Percentiles rank a stretch among this genome's conserved stretches.
phyloP scores from a whole-genome alignment of 139 green algal genomes.

The Chlorella sp. region DNA sequence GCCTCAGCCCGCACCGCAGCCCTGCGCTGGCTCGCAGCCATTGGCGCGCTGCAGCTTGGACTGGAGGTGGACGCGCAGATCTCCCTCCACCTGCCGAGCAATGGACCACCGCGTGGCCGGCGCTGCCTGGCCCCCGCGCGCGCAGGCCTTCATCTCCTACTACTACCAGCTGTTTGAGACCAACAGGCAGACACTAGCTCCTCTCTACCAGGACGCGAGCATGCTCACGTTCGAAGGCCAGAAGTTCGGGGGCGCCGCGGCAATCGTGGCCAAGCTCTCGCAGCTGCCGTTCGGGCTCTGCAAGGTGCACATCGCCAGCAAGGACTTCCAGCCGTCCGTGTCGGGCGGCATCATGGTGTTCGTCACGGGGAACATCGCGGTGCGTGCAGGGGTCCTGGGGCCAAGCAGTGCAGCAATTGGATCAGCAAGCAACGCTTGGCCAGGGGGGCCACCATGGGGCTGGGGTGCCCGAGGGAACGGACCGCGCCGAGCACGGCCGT shows the following conservation, averaged over 20 bases:
- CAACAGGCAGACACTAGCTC: slow-evolving; percentile 59
- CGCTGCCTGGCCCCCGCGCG: no score
- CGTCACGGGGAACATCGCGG: slow-evolving; percentile 77
- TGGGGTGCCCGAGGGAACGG: no score
- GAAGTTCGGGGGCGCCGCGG: slow-evolving; percentile 62
- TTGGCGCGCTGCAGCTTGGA: no score
- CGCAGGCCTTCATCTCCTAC: slow-evolving; percentile 81
- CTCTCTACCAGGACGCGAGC: slow-evolving; percentile 78
- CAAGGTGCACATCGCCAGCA: slow-evolving; percentile 61
- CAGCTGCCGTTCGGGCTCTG: slow-evolving; percentile 73
- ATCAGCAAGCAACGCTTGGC: no score
- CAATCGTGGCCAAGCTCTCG: slow-evolving; percentile 70
- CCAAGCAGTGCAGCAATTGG: no score
- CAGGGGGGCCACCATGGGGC: no score
- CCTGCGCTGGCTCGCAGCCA: no score
- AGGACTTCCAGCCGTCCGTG: slow-evolving; percentile 82
- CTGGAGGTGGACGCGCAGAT: no score
- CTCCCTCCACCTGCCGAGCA: no score
- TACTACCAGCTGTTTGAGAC: slow-evolving; percentile 93
- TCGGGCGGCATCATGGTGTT: slow-evolving; percentile 81
- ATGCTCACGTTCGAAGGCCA: slow-evolving; percentile 84
- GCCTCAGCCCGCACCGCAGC: no score
- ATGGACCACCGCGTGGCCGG: no score
- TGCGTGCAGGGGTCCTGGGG: slow-evolving; percentile 29
- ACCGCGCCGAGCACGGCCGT: no score